These are phyloP conservation scores for Penicillium sp. DNA, from an alignment of 2,329 filamentous ascomycete genomes.

Conservation along the genomic window DNA sequence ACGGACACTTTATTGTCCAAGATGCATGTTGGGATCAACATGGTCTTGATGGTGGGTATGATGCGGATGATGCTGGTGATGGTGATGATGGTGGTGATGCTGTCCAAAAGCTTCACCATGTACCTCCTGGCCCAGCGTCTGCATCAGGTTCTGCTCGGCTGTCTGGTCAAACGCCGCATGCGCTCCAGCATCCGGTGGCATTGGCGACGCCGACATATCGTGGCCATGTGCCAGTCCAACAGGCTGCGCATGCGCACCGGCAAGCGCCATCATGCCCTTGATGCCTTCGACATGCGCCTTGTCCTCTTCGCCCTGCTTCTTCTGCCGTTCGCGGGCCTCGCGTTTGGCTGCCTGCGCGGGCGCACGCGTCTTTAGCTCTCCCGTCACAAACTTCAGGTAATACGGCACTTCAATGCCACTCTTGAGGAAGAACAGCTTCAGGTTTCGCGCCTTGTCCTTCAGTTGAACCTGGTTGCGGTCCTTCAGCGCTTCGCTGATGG, in stretches of 20 bases:
- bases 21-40: slow-evolving; percentile 31
- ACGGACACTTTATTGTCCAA: slow-evolving; percentile 21
- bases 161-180: slow-evolving; percentile 33
- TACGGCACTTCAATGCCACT: slow-evolving; percentile 83
- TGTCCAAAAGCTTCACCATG: too few species aligned
- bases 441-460: slow-evolving; percentile 82
- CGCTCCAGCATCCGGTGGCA: slow-evolving; percentile 27
- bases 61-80: slow-evolving; percentile 28
- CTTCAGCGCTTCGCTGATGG: slow-evolving; percentile 71
- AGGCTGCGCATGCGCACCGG: slow-evolving; percentile 35
- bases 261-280: slow-evolving; percentile 42
- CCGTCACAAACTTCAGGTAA: slow-evolving; percentile 77
- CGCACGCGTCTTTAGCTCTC: slow-evolving; percentile 76
- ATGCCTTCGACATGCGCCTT: slow-evolving; percentile 42
- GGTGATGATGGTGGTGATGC: too few species aligned
- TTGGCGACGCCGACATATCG: slow-evolving; percentile 34
- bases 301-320: slow-evolving; percentile 40
- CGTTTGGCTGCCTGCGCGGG: slow-evolving; percentile 52
- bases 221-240: too few species aligned
- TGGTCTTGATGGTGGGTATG: slow-evolving; percentile 23
- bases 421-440: slow-evolving; percentile 87
- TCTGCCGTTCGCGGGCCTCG: slow-evolving; percentile 41
- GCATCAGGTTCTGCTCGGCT: slow-evolving; percentile 37
- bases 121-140: slow-evolving; percentile 37
- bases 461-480: slow-evolving; percentile 85